phyloP scores from a whole-genome alignment of 2,329 filamentous ascomycete species.

The Aspergillus sp. region DNA sequence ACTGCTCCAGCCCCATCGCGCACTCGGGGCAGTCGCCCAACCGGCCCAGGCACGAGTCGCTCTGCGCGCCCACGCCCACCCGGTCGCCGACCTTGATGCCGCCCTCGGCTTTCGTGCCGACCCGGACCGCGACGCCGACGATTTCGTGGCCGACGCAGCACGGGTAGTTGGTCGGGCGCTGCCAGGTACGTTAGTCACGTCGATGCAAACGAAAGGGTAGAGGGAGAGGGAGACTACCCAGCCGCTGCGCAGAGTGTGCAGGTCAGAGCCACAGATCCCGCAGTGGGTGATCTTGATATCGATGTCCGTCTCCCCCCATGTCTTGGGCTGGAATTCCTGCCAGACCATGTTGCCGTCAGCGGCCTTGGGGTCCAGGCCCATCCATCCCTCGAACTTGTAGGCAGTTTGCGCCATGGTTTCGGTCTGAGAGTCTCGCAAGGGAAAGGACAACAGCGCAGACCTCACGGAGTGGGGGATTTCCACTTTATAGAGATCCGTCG shows the following conservation, averaged over 20 bases:
- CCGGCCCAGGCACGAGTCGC: constrained; percentile 50
- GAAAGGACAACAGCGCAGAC: too few relatives aligned
- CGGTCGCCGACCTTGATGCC: constrained; percentile 34
- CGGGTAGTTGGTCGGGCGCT: constrained; percentile 36
- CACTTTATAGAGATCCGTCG: too few relatives aligned
- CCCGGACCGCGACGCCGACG: constrained; percentile 57
- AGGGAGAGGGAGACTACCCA: constrained; percentile 26
- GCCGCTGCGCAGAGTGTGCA: constrained; percentile 56
- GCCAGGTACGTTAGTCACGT: neutral
- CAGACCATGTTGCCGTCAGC: constrained; percentile 55
- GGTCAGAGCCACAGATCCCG: constrained; percentile 62
- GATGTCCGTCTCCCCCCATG: constrained; percentile 64
- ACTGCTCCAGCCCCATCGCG: constrained; percentile 38
- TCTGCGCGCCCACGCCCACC: constrained; percentile 60
- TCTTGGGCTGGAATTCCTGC: constrained; percentile 60
- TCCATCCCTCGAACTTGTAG: constrained; percentile 58
- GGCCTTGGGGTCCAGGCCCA: constrained; percentile 50
- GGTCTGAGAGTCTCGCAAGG: too few relatives aligned
- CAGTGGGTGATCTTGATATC: constrained; percentile 64
- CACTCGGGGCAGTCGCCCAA: constrained; percentile 54
- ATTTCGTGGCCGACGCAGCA: constrained; percentile 65
- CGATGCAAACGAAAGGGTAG: neutral
- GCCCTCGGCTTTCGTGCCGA: constrained; percentile 45
- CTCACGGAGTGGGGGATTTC: too few relatives aligned
- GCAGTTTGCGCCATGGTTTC: constrained; percentile 25